A percentile compares a stretch with the other conserved stretches of the same genome.
Evolutionary conservation across 2,329 filamentous ascomycete species (phyloP).

Genomic region (Fusarium concolor): DNA sequence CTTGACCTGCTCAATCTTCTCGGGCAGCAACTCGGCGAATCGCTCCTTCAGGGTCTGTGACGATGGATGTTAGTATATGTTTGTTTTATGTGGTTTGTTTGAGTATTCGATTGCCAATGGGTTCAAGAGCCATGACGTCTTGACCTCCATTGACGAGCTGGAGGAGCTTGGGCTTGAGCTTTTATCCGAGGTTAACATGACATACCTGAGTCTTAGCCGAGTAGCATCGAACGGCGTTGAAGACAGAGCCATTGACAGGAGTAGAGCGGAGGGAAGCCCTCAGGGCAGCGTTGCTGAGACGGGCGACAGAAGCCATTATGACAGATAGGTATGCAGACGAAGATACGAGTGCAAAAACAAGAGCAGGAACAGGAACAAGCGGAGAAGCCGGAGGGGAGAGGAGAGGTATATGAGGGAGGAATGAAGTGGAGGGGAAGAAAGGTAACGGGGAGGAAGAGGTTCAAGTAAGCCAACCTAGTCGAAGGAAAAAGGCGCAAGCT

Average conservation of each 20-base stretch:
- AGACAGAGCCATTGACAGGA: conserved; percentile 77
- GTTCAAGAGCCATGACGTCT: conserved; percentile 10
- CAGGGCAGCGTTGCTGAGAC: conserved; percentile 84
- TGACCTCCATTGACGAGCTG: background rate
- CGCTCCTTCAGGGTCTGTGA: conserved; percentile 93
- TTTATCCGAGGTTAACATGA: conserved; percentile 56
- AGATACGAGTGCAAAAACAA: conserved; percentile 45
- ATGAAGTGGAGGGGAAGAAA: conserved; percentile 43
- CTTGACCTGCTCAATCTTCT: conserved; percentile 99
- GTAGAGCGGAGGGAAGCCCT: conserved; percentile 78
- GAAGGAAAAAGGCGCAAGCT: conserved; percentile 45
- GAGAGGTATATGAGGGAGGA: conserved; percentile 48
- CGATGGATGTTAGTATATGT: conserved; percentile 12
- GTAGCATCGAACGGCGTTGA: conserved; percentile 89
- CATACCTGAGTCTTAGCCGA: conserved; percentile 90
- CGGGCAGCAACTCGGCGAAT: conserved; percentile 94
- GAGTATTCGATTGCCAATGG: background rate
- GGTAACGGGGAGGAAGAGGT: conserved; percentile 49
- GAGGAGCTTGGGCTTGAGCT: conserved; percentile 14
- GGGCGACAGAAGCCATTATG: conserved; percentile 84
- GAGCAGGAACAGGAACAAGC: conserved; percentile 42
- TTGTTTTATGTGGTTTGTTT: background rate
- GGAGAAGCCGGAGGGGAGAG: conserved; percentile 52
- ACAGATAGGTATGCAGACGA: conserved; percentile 43
- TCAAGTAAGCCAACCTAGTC: conserved; percentile 42